A percentile compares a stretch with the other conserved stretches of the same genome.
Evolutionary conservation across 805 yeast species (phyloP).

Genomic region (Wickerhamiella nectarea): DNA sequence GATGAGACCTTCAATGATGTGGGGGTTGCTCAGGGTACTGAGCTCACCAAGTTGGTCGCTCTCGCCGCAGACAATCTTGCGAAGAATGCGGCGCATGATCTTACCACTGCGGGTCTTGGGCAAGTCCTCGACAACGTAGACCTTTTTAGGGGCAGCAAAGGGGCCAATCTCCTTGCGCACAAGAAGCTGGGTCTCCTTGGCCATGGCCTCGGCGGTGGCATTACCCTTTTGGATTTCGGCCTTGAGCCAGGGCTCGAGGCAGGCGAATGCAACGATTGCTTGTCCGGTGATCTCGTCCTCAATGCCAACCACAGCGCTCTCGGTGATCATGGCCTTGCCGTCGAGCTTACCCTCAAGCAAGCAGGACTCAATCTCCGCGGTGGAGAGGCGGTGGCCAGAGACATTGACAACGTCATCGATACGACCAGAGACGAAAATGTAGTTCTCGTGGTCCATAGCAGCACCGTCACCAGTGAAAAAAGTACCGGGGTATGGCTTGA

Average conservation of each 20-base stretch:
- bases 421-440: slow-evolving; percentile 95
- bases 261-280: slow-evolving; percentile 88
- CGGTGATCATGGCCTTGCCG: slow-evolving; percentile 70
- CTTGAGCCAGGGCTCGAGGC: slow-evolving; percentile 42
- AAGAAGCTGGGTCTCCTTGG: slow-evolving; percentile 66
- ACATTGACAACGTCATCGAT: slow-evolving; percentile 98
- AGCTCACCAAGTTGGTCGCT: slow-evolving; percentile 86
- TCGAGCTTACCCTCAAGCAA: slow-evolving; percentile 32
- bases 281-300: slow-evolving; percentile 94
- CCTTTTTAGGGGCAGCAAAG: slow-evolving; percentile 89
- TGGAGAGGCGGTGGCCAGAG: slow-evolving; percentile 94
- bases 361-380: slow-evolving; percentile 95
- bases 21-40: slow-evolving; percentile 79
- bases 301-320: slow-evolving; percentile 93
- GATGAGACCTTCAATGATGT: slow-evolving; percentile 65
- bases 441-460: slow-evolving; percentile 91
- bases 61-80: slow-evolving; percentile 86
- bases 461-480: slow-evolving; percentile 99
- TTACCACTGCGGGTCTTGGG: slow-evolving; percentile 98
- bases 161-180: slow-evolving; percentile 86
- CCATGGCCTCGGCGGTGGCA: slow-evolving; percentile 27
- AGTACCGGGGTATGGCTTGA: slow-evolving; percentile 82
- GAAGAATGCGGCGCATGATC: slow-evolving; percentile 94
- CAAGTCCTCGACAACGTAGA: slow-evolving; percentile 72
- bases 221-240: slow-evolving; percentile 30